phyloP scores from a whole-genome alignment of 345 rosid genomes.

The Salix exigua region DNA sequence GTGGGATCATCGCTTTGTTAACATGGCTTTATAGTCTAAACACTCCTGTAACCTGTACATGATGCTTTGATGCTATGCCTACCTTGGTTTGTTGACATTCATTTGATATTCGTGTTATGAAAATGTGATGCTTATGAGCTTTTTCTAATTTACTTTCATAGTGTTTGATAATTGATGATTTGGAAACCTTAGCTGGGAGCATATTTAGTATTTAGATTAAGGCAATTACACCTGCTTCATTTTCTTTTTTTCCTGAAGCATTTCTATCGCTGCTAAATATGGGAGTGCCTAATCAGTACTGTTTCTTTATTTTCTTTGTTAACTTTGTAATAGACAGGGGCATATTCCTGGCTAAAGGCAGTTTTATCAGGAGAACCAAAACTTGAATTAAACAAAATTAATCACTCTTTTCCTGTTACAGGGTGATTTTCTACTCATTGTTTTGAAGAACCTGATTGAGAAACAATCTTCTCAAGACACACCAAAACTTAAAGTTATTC shows the following conservation, averaged over 20 bases:
- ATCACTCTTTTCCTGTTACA: conserved; percentile 25
- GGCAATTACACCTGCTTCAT: too few relatives aligned
- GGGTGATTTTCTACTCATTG: conserved; percentile 93
- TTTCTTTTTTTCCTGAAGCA: background rate
- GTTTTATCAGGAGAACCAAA: background rate
- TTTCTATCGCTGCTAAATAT: background rate
- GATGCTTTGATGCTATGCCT: background rate
- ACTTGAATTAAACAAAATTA: background rate
- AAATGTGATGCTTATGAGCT: background rate
- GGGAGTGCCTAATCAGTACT: background rate
- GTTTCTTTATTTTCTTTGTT: background rate
- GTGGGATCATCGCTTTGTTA: too few relatives aligned
- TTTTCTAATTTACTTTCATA: background rate
- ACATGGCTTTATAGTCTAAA: too few relatives aligned
- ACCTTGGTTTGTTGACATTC: background rate
- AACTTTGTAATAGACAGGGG: background rate
- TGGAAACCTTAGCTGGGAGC: background rate
- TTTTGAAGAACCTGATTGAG: conserved; percentile 85
- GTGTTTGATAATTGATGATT: background rate
- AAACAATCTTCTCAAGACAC: conserved; percentile 52
- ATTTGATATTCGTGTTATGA: background rate
- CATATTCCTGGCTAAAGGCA: background rate
- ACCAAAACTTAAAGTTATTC: conserved; percentile 71
- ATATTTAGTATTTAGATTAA: background rate
- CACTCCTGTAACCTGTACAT: background rate